Base-by-base conservation (phyloP, 75 land plant species). In the Sequoia sempervirens region DNA sequence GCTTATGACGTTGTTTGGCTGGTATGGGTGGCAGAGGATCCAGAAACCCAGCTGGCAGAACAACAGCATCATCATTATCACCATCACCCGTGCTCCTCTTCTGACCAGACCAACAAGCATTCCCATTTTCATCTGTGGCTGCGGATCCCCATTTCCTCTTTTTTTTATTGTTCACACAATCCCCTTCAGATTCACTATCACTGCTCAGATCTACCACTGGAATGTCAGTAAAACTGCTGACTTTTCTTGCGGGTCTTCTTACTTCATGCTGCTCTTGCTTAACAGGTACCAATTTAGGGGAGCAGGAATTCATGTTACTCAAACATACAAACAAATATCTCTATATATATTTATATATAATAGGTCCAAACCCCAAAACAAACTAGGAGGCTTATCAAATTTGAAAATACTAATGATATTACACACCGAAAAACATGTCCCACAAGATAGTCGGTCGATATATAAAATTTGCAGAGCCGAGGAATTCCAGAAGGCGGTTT, bases 11-110 rank as follows among this genome's bases (percentile, higher is more conserved):
- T 70, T 70, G 14, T 70, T 70, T 23, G 9, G 73, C 70, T 45
- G 82, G 83, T 50, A 64, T 80, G 34, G 83, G 85, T 79, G 91
- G 86, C 23, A 90, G 86, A 46, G 94, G 92, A 36, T 87, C 90
- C 30, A 90, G 80, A 81, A 92, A 92, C 26, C 92, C 94, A 2
- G 74, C 64, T 1, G 93, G 90, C 18, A 88, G 68, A n/a, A 80
- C 82, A 45, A 75, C 75, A 32, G 10, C 82, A 34, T 34, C 15
- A 5, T 36, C 81, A 81, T 28, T 26, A 81, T 46, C 83, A 30
- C 28, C 81, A 82, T 36, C 32, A 81, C 61, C 85, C 82, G 81
- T 81, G 80, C 73, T 17, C 12, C 73, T 70, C 36, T 70, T 70
- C 36, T 10, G 1, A n/a, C 72, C 70, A 23, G n/a, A 26, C 30